These are phyloP conservation scores for Lepraria neglecta DNA, from an alignment of 495 filamentous ascomycete genomes.

Conservation along the genomic window DNA sequence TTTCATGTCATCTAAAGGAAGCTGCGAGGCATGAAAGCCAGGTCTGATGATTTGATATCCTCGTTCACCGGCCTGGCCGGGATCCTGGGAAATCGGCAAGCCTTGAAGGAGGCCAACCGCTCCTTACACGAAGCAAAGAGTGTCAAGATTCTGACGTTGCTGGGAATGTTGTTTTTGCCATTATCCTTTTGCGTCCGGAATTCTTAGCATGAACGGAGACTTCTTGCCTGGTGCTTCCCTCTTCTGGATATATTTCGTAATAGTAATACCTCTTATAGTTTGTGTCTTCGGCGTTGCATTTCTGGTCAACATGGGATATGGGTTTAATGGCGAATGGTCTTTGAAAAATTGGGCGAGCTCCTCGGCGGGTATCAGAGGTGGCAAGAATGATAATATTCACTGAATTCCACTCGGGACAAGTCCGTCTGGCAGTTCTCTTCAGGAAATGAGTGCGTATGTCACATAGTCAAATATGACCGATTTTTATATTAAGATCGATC, in stretches of 20 bases:
- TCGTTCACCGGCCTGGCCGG: not conserved
- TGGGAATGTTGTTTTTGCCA: conserved; percentile 32
- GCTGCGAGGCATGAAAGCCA: not conserved
- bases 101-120: not conserved
- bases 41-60: not conserved
- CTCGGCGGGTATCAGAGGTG: not conserved
- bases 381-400: not conserved
- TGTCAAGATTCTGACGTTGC: conserved; percentile 23
- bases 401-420: too few species aligned
- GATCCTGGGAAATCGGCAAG: conserved; percentile 9
- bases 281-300: conserved; percentile 10
- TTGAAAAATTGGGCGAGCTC: not conserved
- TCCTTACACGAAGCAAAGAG: conserved; percentile 16
- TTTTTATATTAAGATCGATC: too few species aligned
- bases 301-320: not conserved
- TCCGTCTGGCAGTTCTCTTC: too few species aligned
- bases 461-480: too few species aligned
- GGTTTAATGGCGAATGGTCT: not conserved
- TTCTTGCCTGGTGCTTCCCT: conserved; percentile 21
- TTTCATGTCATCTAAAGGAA: not conserved
- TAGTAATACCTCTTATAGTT: conserved; percentile 25
- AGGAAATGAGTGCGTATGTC: too few species aligned
- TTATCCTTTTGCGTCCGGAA: conserved; percentile 24
- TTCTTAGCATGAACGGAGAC: conserved; percentile 32
- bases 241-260: conserved; percentile 32